phyloP scores from a whole-genome alignment of 805 yeast genomes.

The Candida saitoana region DNA sequence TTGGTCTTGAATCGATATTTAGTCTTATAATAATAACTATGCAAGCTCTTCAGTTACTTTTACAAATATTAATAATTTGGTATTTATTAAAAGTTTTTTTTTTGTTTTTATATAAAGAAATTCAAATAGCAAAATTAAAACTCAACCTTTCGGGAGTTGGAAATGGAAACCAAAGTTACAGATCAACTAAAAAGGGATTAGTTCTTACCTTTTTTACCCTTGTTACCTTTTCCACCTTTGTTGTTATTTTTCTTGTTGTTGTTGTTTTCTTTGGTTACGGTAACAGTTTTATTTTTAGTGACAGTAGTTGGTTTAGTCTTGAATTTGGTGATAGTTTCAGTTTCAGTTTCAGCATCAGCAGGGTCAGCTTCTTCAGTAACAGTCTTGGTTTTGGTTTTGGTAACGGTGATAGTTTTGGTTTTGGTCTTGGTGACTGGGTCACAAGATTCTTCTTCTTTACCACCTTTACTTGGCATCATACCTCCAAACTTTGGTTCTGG shows the following conservation, averaged over 20 bases:
- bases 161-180: no score
- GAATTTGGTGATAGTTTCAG: background rate
- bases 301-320: background rate
- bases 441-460: background rate
- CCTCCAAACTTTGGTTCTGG: constrained; percentile 1
- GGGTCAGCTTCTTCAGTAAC: background rate
- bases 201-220: background rate
- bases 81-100: background rate
- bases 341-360: background rate
- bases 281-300: constrained; percentile 2
- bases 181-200: background rate
- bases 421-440: background rate
- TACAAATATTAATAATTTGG: background rate
- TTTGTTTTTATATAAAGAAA: background rate
- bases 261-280: background rate
- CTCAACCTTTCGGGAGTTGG: constrained; percentile 4
- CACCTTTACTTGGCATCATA: constrained; percentile 4
- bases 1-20: no score
- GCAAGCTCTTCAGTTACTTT: no score
- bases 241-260: background rate
- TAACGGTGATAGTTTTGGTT: background rate
- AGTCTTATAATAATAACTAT: no score
- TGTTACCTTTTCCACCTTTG: constrained; percentile 1
- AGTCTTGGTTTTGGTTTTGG: background rate
- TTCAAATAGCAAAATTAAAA: background rate